Percentiles rank a stretch among this genome's conserved stretches.
Conservation (phyloP, 495 filamentous ascomycete genomes). For the Xylaria sp. region DNA sequence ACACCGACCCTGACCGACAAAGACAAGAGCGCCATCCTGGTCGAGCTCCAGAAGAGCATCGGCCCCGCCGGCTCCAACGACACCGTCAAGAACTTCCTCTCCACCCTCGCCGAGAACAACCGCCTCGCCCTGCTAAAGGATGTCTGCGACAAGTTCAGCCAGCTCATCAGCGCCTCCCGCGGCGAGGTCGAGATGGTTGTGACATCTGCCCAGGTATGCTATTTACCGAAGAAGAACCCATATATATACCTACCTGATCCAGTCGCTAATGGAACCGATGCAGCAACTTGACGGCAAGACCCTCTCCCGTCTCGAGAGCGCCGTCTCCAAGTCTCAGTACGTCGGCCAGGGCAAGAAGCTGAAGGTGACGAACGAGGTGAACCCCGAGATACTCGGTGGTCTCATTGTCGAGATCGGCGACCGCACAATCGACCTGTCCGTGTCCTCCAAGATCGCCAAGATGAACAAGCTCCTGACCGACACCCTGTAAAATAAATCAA, state of each 20-base stretch:
- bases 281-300: constrained; percentile 89
- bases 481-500: constrained; percentile 94
- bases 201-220: constrained; percentile 83
- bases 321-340: constrained; percentile 87
- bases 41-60: constrained; percentile 81
- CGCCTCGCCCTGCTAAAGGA: constrained; percentile 80
- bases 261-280: constrained; percentile 30
- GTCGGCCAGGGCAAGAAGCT: constrained; percentile 94
- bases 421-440: constrained; percentile 96
- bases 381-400: constrained; percentile 92
- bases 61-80: constrained; percentile 73
- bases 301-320: constrained; percentile 81
- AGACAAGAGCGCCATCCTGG: constrained; percentile 85
- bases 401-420: constrained; percentile 96
- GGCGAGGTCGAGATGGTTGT: constrained; percentile 93
- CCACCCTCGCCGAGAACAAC: constrained; percentile 93
- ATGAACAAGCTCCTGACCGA: constrained; percentile 99
- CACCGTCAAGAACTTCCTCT: constrained; percentile 92
- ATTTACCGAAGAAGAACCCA: constrained; percentile 10
- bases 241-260: background rate
- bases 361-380: constrained; percentile 93
- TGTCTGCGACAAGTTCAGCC: constrained; percentile 85
- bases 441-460: constrained; percentile 92
- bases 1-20: constrained; percentile 77
- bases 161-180: constrained; percentile 84